A percentile compares a stretch with the other conserved stretches of the same genome.
Conservation (phyloP, 345 rosid species). For the Camelina sativa region DNA sequence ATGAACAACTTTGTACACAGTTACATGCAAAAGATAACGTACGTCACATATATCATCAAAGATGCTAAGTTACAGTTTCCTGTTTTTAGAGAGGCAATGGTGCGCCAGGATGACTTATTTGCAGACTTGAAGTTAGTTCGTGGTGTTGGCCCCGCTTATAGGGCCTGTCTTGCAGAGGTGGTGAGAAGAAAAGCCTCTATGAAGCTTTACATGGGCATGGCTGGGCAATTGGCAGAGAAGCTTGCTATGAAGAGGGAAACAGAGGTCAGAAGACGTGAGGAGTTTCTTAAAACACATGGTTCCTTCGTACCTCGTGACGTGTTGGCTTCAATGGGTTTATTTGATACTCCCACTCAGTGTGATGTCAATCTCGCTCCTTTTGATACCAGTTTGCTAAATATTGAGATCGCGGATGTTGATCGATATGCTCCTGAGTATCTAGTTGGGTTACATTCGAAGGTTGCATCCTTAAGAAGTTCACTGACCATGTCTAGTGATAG, state of each 20-base stretch:
- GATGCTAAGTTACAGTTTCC: slow-evolving; percentile 93
- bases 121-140: slow-evolving; percentile 70
- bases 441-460: slow-evolving; percentile 61
- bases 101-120: slow-evolving; percentile 75
- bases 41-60: slow-evolving; percentile 69
- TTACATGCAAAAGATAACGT: slow-evolving; percentile 83
- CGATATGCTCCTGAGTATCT: slow-evolving; percentile 87
- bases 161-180: slow-evolving; percentile 96
- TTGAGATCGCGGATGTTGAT: slow-evolving; percentile 78
- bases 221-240: slow-evolving; percentile 94
- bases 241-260: slow-evolving; percentile 88
- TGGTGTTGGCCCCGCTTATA: slow-evolving; percentile 89
- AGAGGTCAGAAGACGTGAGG: slow-evolving; percentile 91
- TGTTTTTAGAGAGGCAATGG: slow-evolving; percentile 94
- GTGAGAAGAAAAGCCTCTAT: slow-evolving; percentile 89
- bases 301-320: slow-evolving; percentile 75
- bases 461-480: slow-evolving; percentile 59
- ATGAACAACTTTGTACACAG: slow-evolving; percentile 85
- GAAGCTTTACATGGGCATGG: slow-evolving; percentile 99
- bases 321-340: slow-evolving; percentile 83
- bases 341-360: slow-evolving; percentile 88
- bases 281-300: slow-evolving; percentile 73
- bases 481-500: slow-evolving; percentile 67
- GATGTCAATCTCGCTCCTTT: slow-evolving; percentile 90
- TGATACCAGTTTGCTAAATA: slow-evolving; percentile 75